phyloP scores from a whole-genome alignment of 2,329 filamentous ascomycete genomes.

The Sporothrix brasiliensis region DNA sequence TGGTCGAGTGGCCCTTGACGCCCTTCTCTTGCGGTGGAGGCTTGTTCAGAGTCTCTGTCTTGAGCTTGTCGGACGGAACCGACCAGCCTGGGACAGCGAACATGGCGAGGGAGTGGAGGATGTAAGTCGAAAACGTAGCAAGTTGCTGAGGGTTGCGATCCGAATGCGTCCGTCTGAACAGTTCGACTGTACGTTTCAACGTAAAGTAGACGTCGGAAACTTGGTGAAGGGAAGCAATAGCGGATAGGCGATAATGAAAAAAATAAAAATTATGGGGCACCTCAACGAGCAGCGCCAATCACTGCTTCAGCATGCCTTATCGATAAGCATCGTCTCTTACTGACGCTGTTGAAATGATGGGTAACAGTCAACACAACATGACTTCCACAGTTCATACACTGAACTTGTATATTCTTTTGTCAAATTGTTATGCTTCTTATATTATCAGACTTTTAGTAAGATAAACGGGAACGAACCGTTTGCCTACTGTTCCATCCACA shows the following conservation, averaged over 20 bases:
- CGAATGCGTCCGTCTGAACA: neutral
- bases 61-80: constrained; percentile 70
- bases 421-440: neutral
- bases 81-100: constrained; percentile 95
- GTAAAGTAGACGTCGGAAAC: neutral
- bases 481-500: neutral
- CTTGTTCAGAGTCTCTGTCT: constrained; percentile 60
- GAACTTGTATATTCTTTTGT: too few relatives aligned
- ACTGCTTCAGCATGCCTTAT: constrained; percentile 2
- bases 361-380: too few relatives aligned
- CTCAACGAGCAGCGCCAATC: neutral
- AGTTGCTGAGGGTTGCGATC: neutral
- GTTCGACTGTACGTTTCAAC: neutral
- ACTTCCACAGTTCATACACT: too few relatives aligned
- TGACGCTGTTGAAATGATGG: neutral
- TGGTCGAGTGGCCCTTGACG: constrained; percentile 47
- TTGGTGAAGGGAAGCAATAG: neutral
- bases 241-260: constrained; percentile 14
- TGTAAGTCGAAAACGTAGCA: too few relatives aligned
- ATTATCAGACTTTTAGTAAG: neutral
- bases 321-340: constrained; percentile 15
- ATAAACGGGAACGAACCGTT: neutral
- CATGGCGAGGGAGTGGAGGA: constrained; percentile 55
- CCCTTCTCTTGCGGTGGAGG: constrained; percentile 36
- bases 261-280: neutral